Evolutionary conservation across 192 early-diverging fungal species (phyloP).

Genomic region (Phycomyces blakesleeanus): DNA sequence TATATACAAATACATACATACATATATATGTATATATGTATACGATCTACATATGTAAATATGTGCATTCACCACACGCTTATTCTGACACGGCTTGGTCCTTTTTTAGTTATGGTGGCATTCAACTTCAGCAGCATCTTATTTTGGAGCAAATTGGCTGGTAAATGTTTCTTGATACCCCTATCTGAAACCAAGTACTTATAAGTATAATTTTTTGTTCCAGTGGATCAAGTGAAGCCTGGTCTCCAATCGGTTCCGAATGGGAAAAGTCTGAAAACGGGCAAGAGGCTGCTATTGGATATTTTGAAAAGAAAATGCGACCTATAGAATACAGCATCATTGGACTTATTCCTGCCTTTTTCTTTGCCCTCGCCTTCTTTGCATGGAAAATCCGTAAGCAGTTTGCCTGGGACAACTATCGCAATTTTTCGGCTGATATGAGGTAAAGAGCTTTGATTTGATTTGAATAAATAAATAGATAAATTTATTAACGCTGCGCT

Average conservation of each 20-base stretch:
- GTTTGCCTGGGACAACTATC: constrained; percentile 49
- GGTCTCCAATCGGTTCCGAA: constrained; percentile 17
- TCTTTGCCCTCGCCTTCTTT: constrained; percentile 23
- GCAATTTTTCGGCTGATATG: constrained; percentile 41
- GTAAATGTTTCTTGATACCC: constrained; percentile 1
- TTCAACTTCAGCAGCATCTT: constrained; percentile 39
- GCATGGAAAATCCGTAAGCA: constrained; percentile 31
- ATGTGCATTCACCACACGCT: neutral
- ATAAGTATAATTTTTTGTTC: neutral
- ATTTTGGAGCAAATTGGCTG: constrained; percentile 37
- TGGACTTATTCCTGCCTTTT: constrained; percentile 35
- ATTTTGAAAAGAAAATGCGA: constrained; percentile 29
- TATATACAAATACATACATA: neutral
- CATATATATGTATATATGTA: neutral
- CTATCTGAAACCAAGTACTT: neutral
- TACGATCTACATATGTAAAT: neutral
- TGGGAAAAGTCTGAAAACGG: constrained; percentile 14
- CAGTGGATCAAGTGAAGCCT: constrained; percentile 8
- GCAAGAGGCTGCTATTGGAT: constrained; percentile 3
- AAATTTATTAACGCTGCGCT: too few relatives aligned
- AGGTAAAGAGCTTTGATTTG: constrained; percentile 9
- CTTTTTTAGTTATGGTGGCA: constrained; percentile 30
- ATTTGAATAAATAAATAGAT: too few relatives aligned
- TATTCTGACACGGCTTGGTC: neutral
- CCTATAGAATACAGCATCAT: constrained; percentile 46